Evolutionary conservation across 805 yeast species (phyloP).

Genomic region (Vanderwaltozyma yarrowii): DNA sequence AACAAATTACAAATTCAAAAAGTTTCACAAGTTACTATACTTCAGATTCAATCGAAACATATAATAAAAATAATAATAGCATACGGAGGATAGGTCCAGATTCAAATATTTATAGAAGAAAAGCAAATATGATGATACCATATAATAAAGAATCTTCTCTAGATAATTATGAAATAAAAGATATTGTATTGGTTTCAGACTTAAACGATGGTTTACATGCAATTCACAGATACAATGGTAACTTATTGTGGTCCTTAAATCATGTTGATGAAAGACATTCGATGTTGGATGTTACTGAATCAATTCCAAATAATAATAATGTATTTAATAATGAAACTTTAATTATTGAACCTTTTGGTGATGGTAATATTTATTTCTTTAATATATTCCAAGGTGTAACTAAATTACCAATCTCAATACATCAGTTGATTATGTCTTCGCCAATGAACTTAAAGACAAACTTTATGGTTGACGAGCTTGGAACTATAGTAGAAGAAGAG

Average conservation of each 20-base stretch:
- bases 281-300: conserved; percentile 14
- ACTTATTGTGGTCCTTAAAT: conserved; percentile 62
- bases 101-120: conserved; percentile 1
- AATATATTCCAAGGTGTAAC: conserved; percentile 65
- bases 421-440: conserved; percentile 66
- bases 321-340: conserved; percentile 37
- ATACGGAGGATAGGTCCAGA: not conserved
- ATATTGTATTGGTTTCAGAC: conserved; percentile 61
- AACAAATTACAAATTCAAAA: no score
- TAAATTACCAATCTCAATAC: conserved; percentile 70
- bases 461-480: conserved; percentile 35
- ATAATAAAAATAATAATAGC: no score
- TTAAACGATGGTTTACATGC: conserved; percentile 85
- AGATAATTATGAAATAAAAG: conserved; percentile 31
- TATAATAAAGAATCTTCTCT: conserved; percentile 5
- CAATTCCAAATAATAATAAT: conserved; percentile 2
- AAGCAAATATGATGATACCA: conserved; percentile 3
- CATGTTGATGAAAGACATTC: conserved; percentile 27
- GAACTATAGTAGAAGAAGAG: conserved; percentile 40
- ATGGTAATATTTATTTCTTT: conserved; percentile 76
- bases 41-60: no score
- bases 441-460: conserved; percentile 60
- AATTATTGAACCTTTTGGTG: conserved; percentile 86
- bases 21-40: no score
- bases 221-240: conserved; percentile 63